Base-by-base conservation (phyloP, 1,284 basidiomycete species). In the Earliella scabrosa region DNA sequence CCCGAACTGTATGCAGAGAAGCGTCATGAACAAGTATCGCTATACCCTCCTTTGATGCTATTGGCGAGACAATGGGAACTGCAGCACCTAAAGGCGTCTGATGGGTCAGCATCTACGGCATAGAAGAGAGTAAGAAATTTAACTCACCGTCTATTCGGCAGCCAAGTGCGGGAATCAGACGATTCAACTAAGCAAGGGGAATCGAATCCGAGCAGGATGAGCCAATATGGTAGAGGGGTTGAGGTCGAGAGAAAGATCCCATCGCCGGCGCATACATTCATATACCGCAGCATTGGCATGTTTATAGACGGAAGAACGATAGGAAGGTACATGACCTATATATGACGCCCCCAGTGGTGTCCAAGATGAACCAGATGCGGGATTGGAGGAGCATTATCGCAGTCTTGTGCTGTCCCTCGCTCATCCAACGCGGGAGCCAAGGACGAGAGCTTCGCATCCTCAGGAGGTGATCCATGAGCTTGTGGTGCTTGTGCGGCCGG, bases 261-360 rank as follows among this genome's bases (percentile, higher is more conserved):
- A 26, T 43, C 26, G n/a, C 5, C 6, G 29, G 40, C 49, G 31
- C 39, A 51, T 51, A 44, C 14, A 51, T 44, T 43, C 29, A 51
- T n/a, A 21, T 23, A 44, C 29, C 6, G 7, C 29, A 8, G 11
- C 26, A 23, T n/a, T n/a, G n/a, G n/a, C n/a, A n/a, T n/a, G n/a
- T n/a, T n/a, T n/a, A n/a, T n/a, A n/a, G 23, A 26, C 23, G 11
- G 39, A 11, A 21, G 18, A 21, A 20, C 14, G 18, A 16, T 16
- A 29, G 29, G 43, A 32, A 21, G n/a, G n/a, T n/a, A n/a, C n/a
- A n/a, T n/a, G n/a, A n/a, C n/a, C n/a, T n/a, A n/a, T n/a, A n/a
- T n/a, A n/a, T n/a, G n/a, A n/a, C n/a, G n/a, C n/a, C n/a, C n/a
- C n/a, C n/a, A n/a, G n/a, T n/a, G n/a, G n/a, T n/a, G n/a, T n/a